Percentiles rank a stretch among this genome's conserved stretches.
phyloP scores from a whole-genome alignment of 306 rosid genomes.

The Trifolium dubium region DNA sequence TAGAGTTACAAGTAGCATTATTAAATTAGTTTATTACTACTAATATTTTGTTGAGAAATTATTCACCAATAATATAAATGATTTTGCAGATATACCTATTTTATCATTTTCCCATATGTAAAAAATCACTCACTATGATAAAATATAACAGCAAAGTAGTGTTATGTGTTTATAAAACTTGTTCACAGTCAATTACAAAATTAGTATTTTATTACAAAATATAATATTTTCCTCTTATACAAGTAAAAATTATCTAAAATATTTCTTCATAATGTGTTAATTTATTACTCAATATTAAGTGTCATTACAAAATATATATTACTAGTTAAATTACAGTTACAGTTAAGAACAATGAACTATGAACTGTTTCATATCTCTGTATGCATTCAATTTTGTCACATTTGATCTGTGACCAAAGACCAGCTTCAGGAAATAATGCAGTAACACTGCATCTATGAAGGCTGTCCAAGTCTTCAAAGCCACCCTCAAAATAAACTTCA shows the following conservation, averaged over 20 bases:
- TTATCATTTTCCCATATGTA: background rate
- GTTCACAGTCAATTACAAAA: background rate
- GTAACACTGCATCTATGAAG: slow-evolving; percentile 7
- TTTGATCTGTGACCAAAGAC: slow-evolving; percentile 6
- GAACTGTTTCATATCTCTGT: slow-evolving; percentile 1
- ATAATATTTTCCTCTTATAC: background rate
- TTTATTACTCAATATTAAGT: background rate
- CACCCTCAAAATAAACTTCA: slow-evolving; percentile 21
- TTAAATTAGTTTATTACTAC: too few relatives aligned
- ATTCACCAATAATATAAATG: too few relatives aligned
- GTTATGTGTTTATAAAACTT: background rate
- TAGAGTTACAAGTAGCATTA: too few relatives aligned
- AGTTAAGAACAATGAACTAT: slow-evolving; percentile 7
- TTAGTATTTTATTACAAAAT: background rate
- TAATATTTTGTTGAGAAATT: too few relatives aligned
- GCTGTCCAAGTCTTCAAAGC: background rate
- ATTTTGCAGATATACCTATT: background rate
- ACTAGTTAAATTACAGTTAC: background rate
- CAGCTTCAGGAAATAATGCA: background rate
- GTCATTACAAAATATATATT: background rate
- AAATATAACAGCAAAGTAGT: background rate
- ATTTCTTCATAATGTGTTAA: background rate
- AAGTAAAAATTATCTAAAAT: background rate
- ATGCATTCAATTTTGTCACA: slow-evolving; percentile 18
- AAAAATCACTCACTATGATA: background rate